Evolutionary conservation across 345 rosid genomes (phyloP).

Genomic region (Eucalyptus shirleyi): DNA sequence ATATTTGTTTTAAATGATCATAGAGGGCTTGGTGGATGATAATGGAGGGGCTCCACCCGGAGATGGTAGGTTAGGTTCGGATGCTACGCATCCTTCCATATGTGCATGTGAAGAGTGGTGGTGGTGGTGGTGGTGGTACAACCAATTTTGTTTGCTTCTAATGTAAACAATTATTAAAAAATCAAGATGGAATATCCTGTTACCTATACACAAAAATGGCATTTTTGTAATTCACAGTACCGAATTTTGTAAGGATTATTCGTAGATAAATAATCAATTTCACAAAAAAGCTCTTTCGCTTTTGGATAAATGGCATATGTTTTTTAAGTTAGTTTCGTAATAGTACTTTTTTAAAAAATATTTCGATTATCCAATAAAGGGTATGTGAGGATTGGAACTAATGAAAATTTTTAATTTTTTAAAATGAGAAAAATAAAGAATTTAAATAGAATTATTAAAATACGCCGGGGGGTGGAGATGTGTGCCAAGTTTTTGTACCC

Average conservation of each 20-base stretch:
- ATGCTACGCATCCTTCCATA: not conserved
- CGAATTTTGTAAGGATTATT: not conserved
- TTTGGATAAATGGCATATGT: not conserved
- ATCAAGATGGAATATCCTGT: not conserved
- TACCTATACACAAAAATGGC: not conserved
- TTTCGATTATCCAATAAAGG: not conserved
- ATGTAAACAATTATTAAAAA: not conserved
- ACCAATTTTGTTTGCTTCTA: not conserved
- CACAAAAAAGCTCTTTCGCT: not conserved
- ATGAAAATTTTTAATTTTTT: not conserved
- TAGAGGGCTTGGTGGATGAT: not conserved
- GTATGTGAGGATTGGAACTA: not conserved
- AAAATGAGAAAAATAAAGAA: not conserved
- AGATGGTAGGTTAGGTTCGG: not conserved
- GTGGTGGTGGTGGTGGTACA: not conserved
- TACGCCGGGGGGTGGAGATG: not conserved
- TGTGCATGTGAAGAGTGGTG: not conserved
- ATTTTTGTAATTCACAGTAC: not conserved
- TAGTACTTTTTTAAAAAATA: not conserved
- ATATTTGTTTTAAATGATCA: not conserved
- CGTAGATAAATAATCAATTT: not conserved
- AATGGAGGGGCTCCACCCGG: not conserved
- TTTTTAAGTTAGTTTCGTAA: not conserved
- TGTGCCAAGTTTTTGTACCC: not conserved
- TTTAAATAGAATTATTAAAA: not conserved